Evolutionary conservation across 257 asterid species (phyloP).

Genomic region (Nicotiana knightiana): DNA sequence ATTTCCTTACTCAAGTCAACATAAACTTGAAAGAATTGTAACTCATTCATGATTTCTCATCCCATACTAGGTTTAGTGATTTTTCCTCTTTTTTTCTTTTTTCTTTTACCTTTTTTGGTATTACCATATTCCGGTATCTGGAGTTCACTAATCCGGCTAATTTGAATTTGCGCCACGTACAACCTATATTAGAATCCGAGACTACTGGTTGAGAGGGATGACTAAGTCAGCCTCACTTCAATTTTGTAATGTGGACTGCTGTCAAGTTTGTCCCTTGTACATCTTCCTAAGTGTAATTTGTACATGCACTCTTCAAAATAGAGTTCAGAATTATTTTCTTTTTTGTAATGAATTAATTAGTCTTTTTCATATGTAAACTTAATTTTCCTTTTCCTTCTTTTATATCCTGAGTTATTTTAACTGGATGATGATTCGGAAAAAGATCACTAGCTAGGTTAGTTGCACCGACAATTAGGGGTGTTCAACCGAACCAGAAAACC

Average conservation of each 20-base stretch:
- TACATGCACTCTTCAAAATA: neutral
- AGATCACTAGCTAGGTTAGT: neutral
- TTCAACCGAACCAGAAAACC: too few species aligned
- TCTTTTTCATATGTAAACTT: too few species aligned
- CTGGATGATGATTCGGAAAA: neutral
- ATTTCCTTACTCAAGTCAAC: constrained; percentile 20
- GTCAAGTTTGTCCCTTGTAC: neutral
- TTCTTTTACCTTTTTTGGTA: neutral
- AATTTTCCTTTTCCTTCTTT: too few species aligned
- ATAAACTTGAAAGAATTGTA: neutral
- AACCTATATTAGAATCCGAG: neutral
- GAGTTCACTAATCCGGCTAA: neutral
- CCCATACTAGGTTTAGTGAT: neutral
- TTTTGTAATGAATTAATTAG: too few species aligned
- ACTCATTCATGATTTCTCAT: neutral
- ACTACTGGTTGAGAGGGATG: neutral
- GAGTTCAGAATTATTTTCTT: too few species aligned
- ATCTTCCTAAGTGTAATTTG: neutral
- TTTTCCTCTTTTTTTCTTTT: neutral
- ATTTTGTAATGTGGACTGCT: neutral
- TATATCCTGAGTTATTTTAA: neutral
- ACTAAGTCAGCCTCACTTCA: neutral
- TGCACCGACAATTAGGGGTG: neutral
- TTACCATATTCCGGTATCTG: neutral
- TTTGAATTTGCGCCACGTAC: neutral